Evolutionary conservation across 2,329 filamentous ascomycete species (phyloP).

Genomic region (Nemania bipapillata): DNA sequence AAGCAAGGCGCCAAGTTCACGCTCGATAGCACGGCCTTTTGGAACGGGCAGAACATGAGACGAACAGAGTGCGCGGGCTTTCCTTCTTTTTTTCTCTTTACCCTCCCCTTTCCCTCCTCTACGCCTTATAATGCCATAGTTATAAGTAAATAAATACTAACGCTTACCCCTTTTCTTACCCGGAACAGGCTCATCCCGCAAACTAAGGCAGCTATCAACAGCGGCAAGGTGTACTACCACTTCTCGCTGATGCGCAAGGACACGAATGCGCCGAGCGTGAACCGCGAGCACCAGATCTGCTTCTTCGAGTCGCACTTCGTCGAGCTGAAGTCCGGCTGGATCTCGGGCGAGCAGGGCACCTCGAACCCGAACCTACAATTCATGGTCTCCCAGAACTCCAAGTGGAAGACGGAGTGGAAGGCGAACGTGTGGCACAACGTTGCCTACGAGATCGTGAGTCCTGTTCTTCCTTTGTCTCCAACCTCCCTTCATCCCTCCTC

Average conservation of each 20-base stretch:
- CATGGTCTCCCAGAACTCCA: constrained; percentile 69
- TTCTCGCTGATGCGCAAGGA: constrained; percentile 72
- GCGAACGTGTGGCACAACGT: constrained; percentile 78
- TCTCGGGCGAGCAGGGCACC: constrained; percentile 60
- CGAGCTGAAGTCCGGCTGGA: constrained; percentile 77
- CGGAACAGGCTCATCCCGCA: constrained; percentile 70
- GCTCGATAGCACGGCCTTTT: constrained; percentile 71
- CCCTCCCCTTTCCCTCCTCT: neutral
- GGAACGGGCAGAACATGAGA: constrained; percentile 78
- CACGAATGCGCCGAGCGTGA: constrained; percentile 69
- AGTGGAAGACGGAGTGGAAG: constrained; percentile 72
- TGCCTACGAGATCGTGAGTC: constrained; percentile 71
- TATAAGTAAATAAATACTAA: neutral
- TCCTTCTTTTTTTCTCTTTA: neutral
- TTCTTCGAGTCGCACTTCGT: constrained; percentile 78
- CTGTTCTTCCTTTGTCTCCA: neutral
- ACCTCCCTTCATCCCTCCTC: too few relatives aligned
- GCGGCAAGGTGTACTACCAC: constrained; percentile 75
- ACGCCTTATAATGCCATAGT: too few relatives aligned
- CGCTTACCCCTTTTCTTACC: neutral
- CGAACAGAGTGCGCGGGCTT: constrained; percentile 64
- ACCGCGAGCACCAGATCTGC: constrained; percentile 73
- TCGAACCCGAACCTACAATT: constrained; percentile 69
- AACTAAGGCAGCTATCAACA: constrained; percentile 71
- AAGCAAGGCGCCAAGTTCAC: constrained; percentile 75